phyloP scores from a whole-genome alignment of 1,284 basidiomycete genomes.

The Blastosporella zonata region DNA sequence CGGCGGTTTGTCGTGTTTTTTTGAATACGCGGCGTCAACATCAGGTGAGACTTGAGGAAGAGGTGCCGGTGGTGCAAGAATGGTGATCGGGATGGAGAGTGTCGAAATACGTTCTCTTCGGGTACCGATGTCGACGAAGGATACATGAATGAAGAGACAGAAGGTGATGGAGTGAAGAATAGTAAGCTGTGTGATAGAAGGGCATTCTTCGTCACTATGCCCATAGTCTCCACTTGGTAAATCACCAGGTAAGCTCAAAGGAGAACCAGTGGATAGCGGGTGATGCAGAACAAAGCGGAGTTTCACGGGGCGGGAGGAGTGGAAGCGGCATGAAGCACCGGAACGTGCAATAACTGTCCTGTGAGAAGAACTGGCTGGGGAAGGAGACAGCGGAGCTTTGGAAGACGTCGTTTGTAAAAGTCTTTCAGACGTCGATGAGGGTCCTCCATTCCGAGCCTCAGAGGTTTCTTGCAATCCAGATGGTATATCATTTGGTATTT shows the following conservation, averaged over 20 bases:
- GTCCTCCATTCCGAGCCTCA: slow-evolving; percentile 17
- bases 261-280: slow-evolving; percentile 48
- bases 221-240: slow-evolving; percentile 41
- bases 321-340: slow-evolving; percentile 77
- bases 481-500: slow-evolving; percentile 23
- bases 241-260: slow-evolving; percentile 42
- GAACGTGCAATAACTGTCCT: slow-evolving; percentile 63
- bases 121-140: slow-evolving; percentile 66
- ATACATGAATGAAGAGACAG: slow-evolving; percentile 58
- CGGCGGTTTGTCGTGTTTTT: slow-evolving; percentile 81
- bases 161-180: slow-evolving; percentile 72
- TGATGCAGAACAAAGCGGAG: slow-evolving; percentile 72
- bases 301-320: slow-evolving; percentile 61
- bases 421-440: slow-evolving; percentile 29
- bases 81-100: slow-evolving; percentile 60
- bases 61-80: slow-evolving; percentile 70
- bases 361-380: slow-evolving; percentile 38
- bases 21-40: slow-evolving; percentile 71
- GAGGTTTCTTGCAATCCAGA: slow-evolving; percentile 21
- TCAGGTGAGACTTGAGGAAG: slow-evolving; percentile 69
- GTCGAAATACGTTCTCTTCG: slow-evolving; percentile 63
- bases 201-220: slow-evolving; percentile 56
- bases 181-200: slow-evolving; percentile 73
- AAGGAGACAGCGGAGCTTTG: slow-evolving; percentile 39
- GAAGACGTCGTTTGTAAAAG: slow-evolving; percentile 31